A percentile compares a stretch with the other conserved stretches of the same genome.
phyloP scores from a whole-genome alignment of 306 rosid species.

The Vicia sativa region DNA sequence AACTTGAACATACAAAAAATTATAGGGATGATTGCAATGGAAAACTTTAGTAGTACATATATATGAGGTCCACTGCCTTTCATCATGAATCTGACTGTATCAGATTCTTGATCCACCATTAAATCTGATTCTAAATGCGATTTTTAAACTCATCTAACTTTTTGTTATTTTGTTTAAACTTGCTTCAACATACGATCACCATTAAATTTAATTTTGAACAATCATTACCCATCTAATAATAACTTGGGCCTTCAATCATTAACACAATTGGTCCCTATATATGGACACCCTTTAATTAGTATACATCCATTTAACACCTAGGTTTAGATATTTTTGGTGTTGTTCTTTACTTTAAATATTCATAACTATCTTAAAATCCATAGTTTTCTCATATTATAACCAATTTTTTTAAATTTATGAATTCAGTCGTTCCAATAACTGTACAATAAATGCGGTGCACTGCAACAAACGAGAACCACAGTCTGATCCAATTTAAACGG shows the following conservation, averaged over 20 bases:
- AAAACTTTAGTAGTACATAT: not conserved
- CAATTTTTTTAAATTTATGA: too few relatives aligned
- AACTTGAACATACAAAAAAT: not conserved
- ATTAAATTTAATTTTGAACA: not conserved
- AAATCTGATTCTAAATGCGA: not conserved
- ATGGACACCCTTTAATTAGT: too few relatives aligned
- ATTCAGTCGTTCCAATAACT: constrained; percentile 21
- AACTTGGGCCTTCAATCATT: not conserved
- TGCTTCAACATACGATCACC: not conserved
- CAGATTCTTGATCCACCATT: constrained; percentile 27
- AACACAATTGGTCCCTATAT: not conserved
- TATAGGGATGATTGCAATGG: constrained; percentile 28
- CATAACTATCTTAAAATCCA: too few relatives aligned
- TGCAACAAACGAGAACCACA: not conserved
- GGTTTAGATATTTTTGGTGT: not conserved
- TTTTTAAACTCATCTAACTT: too few relatives aligned
- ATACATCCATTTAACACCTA: too few relatives aligned
- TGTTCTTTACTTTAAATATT: too few relatives aligned
- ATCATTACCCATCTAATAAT: not conserved
- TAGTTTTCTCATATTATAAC: too few relatives aligned
- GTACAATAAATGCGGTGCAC: not conserved
- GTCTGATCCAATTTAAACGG: constrained; percentile 1
- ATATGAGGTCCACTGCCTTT: constrained; percentile 23
- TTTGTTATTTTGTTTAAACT: too few relatives aligned
- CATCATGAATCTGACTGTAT: constrained; percentile 20